These are phyloP conservation scores for Daphne laureola DNA, from an alignment of 441 rosid genomes.

Conservation along the genomic window DNA sequence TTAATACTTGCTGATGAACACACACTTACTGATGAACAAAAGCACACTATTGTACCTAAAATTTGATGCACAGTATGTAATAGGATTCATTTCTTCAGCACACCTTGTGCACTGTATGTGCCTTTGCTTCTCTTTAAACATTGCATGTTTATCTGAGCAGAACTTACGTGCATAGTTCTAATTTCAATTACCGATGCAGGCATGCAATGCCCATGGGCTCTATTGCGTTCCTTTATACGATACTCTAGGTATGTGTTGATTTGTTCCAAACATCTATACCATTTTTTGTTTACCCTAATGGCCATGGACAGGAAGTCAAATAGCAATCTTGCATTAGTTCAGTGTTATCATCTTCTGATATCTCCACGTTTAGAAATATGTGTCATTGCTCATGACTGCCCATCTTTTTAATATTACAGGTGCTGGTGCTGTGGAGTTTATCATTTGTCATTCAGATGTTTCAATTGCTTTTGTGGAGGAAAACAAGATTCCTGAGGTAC, in stretches of 20 bases:
- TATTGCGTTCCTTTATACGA: conserved; percentile 93
- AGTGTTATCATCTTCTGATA: conserved; percentile 1
- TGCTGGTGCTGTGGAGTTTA: conserved; percentile 81
- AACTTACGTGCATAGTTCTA: conserved; percentile 1
- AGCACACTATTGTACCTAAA: too few species aligned
- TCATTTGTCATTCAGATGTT: conserved; percentile 82
- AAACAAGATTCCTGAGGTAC: conserved; percentile 83
- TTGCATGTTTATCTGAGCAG: conserved; percentile 6
- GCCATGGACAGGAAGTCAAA: too few species aligned
- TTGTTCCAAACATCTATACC: too few species aligned
- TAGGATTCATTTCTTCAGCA: too few species aligned
- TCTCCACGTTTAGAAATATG: not conserved
- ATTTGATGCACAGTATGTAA: too few species aligned
- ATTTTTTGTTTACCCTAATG: too few species aligned
- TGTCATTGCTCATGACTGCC: conserved; percentile 8
- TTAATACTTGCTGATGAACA: too few species aligned
- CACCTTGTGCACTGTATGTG: not conserved
- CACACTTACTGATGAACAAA: too few species aligned
- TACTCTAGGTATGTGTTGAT: conserved; percentile 64
- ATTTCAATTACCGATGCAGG: conserved; percentile 45
- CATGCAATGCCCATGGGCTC: conserved; percentile 93
- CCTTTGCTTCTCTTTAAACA: not conserved
- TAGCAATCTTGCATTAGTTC: too few species aligned
- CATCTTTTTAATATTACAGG: conserved; percentile 32
- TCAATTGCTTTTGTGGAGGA: conserved; percentile 87